These are phyloP conservation scores for Parsonsia alboflavescens DNA, from an alignment of 257 asterid species.

Conservation along the genomic window DNA sequence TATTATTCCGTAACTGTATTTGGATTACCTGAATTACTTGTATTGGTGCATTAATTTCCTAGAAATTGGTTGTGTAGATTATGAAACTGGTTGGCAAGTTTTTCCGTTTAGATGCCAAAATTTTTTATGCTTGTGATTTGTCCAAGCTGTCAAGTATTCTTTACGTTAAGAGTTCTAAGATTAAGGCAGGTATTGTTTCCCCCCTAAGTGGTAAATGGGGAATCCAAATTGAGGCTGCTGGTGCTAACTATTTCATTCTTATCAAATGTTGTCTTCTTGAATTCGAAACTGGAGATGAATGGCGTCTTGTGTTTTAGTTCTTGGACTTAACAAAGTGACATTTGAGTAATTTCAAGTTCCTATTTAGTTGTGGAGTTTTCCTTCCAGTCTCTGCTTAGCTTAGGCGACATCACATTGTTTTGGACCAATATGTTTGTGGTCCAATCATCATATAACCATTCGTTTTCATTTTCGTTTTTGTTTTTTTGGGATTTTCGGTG, in stretches of 20 bases:
- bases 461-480: too few species aligned
- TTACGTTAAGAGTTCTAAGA: not conserved
- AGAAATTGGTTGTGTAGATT: not conserved
- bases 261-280: not conserved
- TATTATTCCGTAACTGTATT: not conserved
- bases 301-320: not conserved
- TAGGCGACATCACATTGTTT: not conserved
- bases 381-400: not conserved
- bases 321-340: not conserved
- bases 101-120: not conserved
- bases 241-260: not conserved
- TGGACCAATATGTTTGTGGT: not conserved
- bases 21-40: not conserved
- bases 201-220: not conserved
- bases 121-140: not conserved
- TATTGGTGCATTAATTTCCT: not conserved
- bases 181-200: not conserved
- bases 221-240: not conserved
- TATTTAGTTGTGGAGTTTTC: not conserved
- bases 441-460: not conserved
- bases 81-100: not conserved
- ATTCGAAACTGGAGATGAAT: not conserved
- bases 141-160: not conserved
- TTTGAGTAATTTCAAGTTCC: not conserved
- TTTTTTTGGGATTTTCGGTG: not conserved